A percentile compares a stretch with the other conserved stretches of the same genome.
phyloP scores from a whole-genome alignment of 441 rosid species.

The Raphanus hybrid region DNA sequence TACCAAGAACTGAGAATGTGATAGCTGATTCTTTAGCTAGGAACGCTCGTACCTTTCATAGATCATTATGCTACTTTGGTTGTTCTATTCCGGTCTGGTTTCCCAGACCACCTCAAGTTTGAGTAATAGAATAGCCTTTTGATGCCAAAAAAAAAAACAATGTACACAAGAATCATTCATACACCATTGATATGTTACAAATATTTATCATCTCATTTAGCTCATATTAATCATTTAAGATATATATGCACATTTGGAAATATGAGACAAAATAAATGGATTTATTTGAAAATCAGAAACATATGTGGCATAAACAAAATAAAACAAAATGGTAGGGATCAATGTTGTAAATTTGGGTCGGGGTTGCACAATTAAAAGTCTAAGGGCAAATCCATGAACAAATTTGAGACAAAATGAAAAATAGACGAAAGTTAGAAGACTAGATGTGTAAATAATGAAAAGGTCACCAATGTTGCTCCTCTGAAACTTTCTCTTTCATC shows the following conservation, averaged over 20 bases:
- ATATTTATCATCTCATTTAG: neutral
- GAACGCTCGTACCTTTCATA: too few relatives aligned
- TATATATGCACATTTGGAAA: neutral
- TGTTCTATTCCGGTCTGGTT: too few relatives aligned
- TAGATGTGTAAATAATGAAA: too few relatives aligned
- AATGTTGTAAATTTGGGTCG: neutral
- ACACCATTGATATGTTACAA: neutral
- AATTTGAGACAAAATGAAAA: too few relatives aligned
- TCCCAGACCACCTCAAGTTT: too few relatives aligned
- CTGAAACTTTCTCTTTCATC: neutral
- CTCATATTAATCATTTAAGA: neutral
- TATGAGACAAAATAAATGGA: neutral
- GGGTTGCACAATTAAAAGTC: neutral
- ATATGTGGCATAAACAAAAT: neutral
- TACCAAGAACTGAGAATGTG: too few relatives aligned
- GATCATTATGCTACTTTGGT: too few relatives aligned
- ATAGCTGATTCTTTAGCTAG: too few relatives aligned
- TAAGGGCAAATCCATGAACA: neutral
- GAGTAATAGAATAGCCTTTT: too few relatives aligned
- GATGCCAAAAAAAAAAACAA: too few relatives aligned
- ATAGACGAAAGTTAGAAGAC: too few relatives aligned
- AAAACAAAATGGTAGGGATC: too few relatives aligned
- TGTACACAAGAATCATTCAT: neutral
- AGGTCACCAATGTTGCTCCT: neutral
- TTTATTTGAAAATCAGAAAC: neutral